A percentile compares a stretch with the other conserved stretches of the same genome.
These are phyloP conservation scores for Fraxinus dipetala DNA, from an alignment of 305 asterid species.

Conservation along the genomic window DNA sequence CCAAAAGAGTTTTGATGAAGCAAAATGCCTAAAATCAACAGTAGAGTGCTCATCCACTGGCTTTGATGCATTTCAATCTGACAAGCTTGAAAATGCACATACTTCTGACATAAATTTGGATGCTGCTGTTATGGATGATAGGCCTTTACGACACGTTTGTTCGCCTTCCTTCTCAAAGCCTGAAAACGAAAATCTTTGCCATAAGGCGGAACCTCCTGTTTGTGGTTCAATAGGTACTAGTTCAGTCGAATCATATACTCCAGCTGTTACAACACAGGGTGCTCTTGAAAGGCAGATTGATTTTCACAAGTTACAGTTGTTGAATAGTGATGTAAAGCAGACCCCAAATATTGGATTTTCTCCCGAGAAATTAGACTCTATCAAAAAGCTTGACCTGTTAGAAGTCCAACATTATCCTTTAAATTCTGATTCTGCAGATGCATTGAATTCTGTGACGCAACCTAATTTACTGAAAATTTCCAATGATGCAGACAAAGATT, in stretches of 20 bases:
- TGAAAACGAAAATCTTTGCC: neutral
- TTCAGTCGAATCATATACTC: conserved; percentile 32
- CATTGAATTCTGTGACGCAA: conserved; percentile 24
- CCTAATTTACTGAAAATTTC: conserved; percentile 25
- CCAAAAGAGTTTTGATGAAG: conserved; percentile 27
- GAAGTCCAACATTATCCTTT: conserved; percentile 31
- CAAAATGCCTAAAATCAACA: conserved; percentile 29
- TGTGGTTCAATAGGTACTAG: conserved; percentile 25
- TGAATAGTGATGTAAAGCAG: conserved; percentile 24
- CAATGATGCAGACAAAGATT: conserved; percentile 24
- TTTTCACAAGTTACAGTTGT: conserved; percentile 27
- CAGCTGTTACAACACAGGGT: conserved; percentile 34
- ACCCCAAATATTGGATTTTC: conserved; percentile 29
- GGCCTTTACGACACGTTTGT: conserved; percentile 10
- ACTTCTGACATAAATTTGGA: conserved; percentile 15
- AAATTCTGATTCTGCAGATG: conserved; percentile 43
- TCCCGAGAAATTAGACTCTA: conserved; percentile 33
- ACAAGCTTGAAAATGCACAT: conserved; percentile 19
- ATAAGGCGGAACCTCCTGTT: conserved; percentile 31
- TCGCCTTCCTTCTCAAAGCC: conserved; percentile 31
- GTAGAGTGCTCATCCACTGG: conserved; percentile 26
- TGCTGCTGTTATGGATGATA: conserved; percentile 26
- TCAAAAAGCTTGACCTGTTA: conserved; percentile 28
- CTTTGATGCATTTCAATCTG: conserved; percentile 28
- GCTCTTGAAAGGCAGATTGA: conserved; percentile 23